A percentile compares a stretch with the other conserved stretches of the same genome.
phyloP scores from a whole-genome alignment of 2,329 filamentous ascomycete genomes.

The Beauveria asiatica region DNA sequence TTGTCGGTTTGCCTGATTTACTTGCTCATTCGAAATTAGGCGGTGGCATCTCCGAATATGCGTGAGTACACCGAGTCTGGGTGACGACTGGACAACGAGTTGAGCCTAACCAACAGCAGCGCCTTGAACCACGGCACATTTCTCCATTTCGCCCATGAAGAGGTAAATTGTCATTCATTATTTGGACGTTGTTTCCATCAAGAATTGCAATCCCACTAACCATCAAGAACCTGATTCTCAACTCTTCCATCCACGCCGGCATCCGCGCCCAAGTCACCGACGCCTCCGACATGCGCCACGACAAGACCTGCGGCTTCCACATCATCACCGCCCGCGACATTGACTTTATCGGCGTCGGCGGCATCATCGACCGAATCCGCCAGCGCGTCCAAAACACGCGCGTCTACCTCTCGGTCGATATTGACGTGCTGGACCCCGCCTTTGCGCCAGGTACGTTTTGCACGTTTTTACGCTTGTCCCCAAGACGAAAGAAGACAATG shows the following conservation, averaged over 20 bases:
- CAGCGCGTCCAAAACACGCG: constrained; percentile 60
- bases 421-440: constrained; percentile 67
- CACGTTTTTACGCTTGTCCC: too few species aligned
- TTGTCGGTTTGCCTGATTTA: not conserved
- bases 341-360: constrained; percentile 63
- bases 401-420: constrained; percentile 68
- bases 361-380: constrained; percentile 59
- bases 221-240: constrained; percentile 47
- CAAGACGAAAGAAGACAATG: too few species aligned
- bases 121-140: constrained; percentile 20
- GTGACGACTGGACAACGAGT: not conserved
- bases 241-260: constrained; percentile 68
- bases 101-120: constrained; percentile 8
- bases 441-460: constrained; percentile 15
- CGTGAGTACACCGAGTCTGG: not conserved
- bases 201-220: not conserved
- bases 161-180: not conserved
- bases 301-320: constrained; percentile 17
- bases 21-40: not conserved
- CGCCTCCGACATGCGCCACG: constrained; percentile 16
- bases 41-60: constrained; percentile 17
- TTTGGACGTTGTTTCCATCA: too few species aligned
- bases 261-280: constrained; percentile 62
- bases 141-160: constrained; percentile 19
- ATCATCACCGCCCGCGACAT: constrained; percentile 44